Base-by-base conservation (phyloP, 352 stramenopile genomes). In the Phytophthora cryptogea region DNA sequence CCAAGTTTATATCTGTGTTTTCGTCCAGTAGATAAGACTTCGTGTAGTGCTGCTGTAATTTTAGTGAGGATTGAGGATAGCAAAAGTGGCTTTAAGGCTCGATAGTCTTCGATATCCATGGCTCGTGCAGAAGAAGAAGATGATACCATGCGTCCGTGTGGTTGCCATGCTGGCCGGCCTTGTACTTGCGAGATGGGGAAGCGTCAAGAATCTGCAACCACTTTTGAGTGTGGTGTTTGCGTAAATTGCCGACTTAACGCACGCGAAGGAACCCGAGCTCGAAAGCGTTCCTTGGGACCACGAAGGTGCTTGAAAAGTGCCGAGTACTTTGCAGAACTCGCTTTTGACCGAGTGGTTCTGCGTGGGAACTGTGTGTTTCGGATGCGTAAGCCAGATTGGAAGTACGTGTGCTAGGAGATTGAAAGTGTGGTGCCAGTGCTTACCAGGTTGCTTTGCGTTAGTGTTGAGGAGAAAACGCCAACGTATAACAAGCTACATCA, bases 221-320 rank as follows among this genome's bases (percentile, higher is more conserved):
- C 14, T 0, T 83, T 68, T 36, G 63, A 59, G 9, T 90, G 81
- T 33, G 79, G 77, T 6, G 48, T 72, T 42, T 88, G 81, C 62
- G 55, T 79, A 44, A 89, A 87, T 54, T 90, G 81, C 33, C 74
- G 68, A 9, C 58, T 90, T n/a, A 89, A 88, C 48, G 55, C 68
- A 17, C 41, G 69, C 0, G 65, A 68, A 44, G 47, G 33, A 28
- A 37, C 50, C 40, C 68, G 60, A 31, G 20, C 46, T 2, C 59
- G 51, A 54, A 66, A 5, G 41, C 69, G 23, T 33, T 63, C 32
- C 26, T 62, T 17, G 9, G 46, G 14, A 8, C 39, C 45, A 30
- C 68, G 78, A 8, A 60, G 72, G 8, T 90, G 80, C 63, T 57
- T 89, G 13, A 76, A 79, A 26, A 80, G 73, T 48, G 71, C 74